phyloP scores from a whole-genome alignment of 768 basidiomycete genomes.

The Termitomyces sp. region DNA sequence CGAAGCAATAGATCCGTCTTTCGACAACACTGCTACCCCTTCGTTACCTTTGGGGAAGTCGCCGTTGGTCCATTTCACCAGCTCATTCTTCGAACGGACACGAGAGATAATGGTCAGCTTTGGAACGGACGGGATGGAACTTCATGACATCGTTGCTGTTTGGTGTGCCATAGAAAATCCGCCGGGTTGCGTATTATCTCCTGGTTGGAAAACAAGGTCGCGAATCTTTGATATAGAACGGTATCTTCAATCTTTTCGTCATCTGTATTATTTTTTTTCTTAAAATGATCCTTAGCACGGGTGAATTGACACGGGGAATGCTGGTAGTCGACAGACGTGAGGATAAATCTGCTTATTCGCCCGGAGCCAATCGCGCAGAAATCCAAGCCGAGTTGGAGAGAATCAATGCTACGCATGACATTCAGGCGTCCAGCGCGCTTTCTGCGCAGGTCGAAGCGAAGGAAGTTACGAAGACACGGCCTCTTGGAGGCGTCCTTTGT shows the following conservation, averaged over 20 bases:
- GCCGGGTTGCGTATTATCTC: slow-evolving; percentile 34
- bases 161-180: slow-evolving; percentile 84
- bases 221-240: slow-evolving; percentile 70
- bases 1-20: slow-evolving; percentile 55
- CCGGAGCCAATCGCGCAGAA: slow-evolving; percentile 61
- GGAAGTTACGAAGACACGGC: slow-evolving; percentile 11
- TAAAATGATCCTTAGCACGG: slow-evolving; percentile 36
- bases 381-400: slow-evolving; percentile 53
- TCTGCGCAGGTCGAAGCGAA: slow-evolving; percentile 57
- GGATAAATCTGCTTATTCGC: slow-evolving; percentile 60
- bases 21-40: slow-evolving; percentile 45
- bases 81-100: slow-evolving; percentile 71
- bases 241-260: slow-evolving; percentile 28
- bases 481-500: slow-evolving; percentile 37
- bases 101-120: slow-evolving; percentile 74
- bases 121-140: slow-evolving; percentile 83
- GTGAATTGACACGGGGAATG: slow-evolving; percentile 85
- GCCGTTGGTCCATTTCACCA: slow-evolving; percentile 73
- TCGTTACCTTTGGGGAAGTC: slow-evolving; percentile 46
- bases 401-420: slow-evolving; percentile 24
- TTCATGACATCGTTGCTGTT: slow-evolving; percentile 87
- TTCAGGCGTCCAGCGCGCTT: slow-evolving; percentile 47
- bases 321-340: slow-evolving; percentile 77
- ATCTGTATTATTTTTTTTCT: background rate
- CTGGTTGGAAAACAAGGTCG: slow-evolving; percentile 54